phyloP scores from a whole-genome alignment of 2,329 filamentous ascomycete species.

The Fusarium sp. region DNA sequence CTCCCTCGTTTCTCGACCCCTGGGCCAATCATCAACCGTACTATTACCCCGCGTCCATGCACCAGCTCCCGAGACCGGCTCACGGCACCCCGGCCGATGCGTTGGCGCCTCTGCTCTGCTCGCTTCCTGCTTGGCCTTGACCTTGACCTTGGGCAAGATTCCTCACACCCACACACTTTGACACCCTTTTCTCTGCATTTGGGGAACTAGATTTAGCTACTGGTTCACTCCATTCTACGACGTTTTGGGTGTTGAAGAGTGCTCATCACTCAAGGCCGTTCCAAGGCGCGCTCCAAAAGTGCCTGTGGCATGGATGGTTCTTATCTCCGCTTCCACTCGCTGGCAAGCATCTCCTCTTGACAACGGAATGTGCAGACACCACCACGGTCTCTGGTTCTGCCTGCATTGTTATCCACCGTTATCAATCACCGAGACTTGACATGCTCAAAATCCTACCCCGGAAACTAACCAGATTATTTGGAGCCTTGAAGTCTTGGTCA shows the following conservation, averaged over 20 bases:
- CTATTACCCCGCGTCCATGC: constrained; percentile 40
- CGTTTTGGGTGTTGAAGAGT: constrained; percentile 11
- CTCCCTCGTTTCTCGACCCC: not conserved
- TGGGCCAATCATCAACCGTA: constrained; percentile 29
- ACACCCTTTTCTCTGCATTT: constrained; percentile 12
- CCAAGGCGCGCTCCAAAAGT: constrained; percentile 4
- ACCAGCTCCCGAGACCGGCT: constrained; percentile 43
- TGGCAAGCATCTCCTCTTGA: not conserved
- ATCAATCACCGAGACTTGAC: not conserved
- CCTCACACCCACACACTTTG: constrained; percentile 10
- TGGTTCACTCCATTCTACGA: not conserved
- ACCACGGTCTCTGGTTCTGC: not conserved
- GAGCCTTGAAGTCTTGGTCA: not conserved
- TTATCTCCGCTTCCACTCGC: not conserved
- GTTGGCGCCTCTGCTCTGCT: constrained; percentile 26
- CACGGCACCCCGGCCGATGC: constrained; percentile 39
- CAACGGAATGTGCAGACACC: not conserved
- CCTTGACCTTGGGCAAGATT: constrained; percentile 16
- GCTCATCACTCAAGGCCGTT: not conserved
- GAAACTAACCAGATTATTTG: not conserved
- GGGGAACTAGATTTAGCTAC: constrained; percentile 9
- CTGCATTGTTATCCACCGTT: not conserved
- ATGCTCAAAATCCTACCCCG: not conserved
- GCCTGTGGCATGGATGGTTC: not conserved
- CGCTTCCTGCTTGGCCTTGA: constrained; percentile 12